Evolutionary conservation across 2,329 filamentous ascomycete genomes (phyloP), one percentile per base, ranked within the genome.

Genomic region (Trichoderma sp.): DNA sequence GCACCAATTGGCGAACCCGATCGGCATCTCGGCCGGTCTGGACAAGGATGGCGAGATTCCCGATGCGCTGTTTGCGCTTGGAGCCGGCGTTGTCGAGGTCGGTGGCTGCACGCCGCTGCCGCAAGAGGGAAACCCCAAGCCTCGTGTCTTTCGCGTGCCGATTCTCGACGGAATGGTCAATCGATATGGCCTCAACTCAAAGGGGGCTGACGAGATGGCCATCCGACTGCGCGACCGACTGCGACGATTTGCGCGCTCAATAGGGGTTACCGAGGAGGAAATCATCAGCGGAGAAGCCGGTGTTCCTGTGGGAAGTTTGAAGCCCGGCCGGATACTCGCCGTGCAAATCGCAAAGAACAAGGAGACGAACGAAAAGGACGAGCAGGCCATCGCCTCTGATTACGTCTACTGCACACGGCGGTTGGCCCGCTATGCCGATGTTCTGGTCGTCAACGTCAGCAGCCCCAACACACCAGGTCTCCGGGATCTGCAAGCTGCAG

Each of bases 281-380:
- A 89, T 99, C 1, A 82, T 98, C 42, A 85, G 95, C 72, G 93
- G 93, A 25, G 86, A 89, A 67, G 91, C 89, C 74, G 87, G 80
- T 42, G 92, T 97, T 0, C 92, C 93, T 0, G 90, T 93, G 0
- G 92, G 95, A n/a, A 92, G 91, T 78, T 82, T 99, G 73, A 81
- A 83, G 15, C 82, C 88, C 0, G 94, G 94, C 15, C 88, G 90
- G 69, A 81, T 97, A 68, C 84, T 99, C 70, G 90, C 92, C 17
- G 93, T 99, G 19, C 95, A 99, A 80, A 88, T 98, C 50, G 94
- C 94, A 61, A 99, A 99, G 88, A 98, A 98, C 82, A 98, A 97
- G 83, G 84, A 87, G 56, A 99, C 95, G 0, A 89, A 93, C 22
- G 94, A 96, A 76, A 84, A 85, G 57, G 92, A 98, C 76, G 90